Base-by-base conservation (phyloP, 352 stramenopile species). In the Globisporangium nunn region DNA sequence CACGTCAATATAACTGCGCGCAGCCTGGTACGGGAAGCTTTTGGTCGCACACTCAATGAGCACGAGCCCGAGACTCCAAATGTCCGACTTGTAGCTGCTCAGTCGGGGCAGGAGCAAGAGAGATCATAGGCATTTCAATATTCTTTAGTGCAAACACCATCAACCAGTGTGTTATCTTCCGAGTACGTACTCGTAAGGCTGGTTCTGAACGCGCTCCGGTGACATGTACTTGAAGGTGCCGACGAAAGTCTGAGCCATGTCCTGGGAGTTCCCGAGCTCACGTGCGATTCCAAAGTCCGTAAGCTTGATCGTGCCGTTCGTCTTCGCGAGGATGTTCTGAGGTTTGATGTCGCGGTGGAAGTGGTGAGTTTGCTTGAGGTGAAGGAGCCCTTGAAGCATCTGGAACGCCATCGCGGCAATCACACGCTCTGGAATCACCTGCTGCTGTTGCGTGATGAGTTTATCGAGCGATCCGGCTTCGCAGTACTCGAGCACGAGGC, bases 331-430 rank as follows among this genome's bases (percentile, higher is more conserved):
- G 35, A 98, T 82, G 69, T 98, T 98, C 41, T 88, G 87, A 15
- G 90, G 91, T 58, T 98, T 98, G 58, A 98, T 82, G 57, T 98
- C 93, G 40, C 93, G 86, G 56, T 98, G 93, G 55, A 98, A 98
- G 47, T 91, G 80, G 35, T 81, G 74, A 33, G 72, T 63, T 1
- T 70, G 61, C 61, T 86, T 82, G 59, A 91, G 74, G 40, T 87
- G 72, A 11, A 59, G 59, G 10, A 91, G 67, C n/a, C 80, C 80
- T 8, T 57, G 68, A 31, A 91, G 63, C 40, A 87, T 72, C 44
- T 88, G 78, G 58, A 72, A 81, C 11, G 76, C 75, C 59, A 88
- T 80, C 15, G 70, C 63, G 30, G 78, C 78, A 17, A 86, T 56
- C 6, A 88, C 68, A 0, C 44, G 39, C 54, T 91, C 80, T 12